Base-by-base conservation (phyloP, 2,329 filamentous ascomycete species). In the Fusarium sp. region DNA sequence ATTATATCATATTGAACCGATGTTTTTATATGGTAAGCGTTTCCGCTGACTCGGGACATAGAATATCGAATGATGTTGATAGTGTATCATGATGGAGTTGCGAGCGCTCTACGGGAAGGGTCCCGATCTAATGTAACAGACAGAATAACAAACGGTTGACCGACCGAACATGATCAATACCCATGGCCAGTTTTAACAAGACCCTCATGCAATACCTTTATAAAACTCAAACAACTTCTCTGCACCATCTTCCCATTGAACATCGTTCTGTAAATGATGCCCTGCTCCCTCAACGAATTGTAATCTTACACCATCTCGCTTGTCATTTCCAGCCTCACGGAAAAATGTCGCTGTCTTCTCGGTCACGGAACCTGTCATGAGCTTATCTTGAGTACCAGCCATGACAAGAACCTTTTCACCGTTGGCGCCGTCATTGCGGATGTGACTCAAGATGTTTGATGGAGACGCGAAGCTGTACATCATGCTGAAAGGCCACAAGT, bases 261-360 rank as follows among this genome's bases (percentile, higher is more conserved):
- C 78, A 73, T 89, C 87, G 63, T 89, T 88, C 75, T 89, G 86
- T 50, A 89, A 69, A 78, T 90, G 87, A 76, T 90, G 87, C 5
- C 84, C 87, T 8, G 86, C 81, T 6, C 82, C 83, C 7, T 82
- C 79, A 2, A 88, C 84, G 51, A 85, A 78, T 22, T 74, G 81
- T 53, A 86, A 78, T 53, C 79, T 77, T 15, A 88, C 85, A 2
- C 84, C 85, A 17, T 80, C 62, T 9, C 60, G 62, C 61, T 62
- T 65, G 8, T 47, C 54, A 12, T 28, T 58, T 18, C 64, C 69
- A 17, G 59, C 74, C 26, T 63, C 61, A 15, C 75, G 66, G 41
- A 76, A 79, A 35, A 82, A 80, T 11, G 72, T 69, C 1, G 84
- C 84, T n/a, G 85, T 77, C 50, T 82, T 77, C 39, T 79, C 67